Conservation (phyloP, 495 filamentous ascomycete genomes). For the Aspergillus campestris region DNA sequence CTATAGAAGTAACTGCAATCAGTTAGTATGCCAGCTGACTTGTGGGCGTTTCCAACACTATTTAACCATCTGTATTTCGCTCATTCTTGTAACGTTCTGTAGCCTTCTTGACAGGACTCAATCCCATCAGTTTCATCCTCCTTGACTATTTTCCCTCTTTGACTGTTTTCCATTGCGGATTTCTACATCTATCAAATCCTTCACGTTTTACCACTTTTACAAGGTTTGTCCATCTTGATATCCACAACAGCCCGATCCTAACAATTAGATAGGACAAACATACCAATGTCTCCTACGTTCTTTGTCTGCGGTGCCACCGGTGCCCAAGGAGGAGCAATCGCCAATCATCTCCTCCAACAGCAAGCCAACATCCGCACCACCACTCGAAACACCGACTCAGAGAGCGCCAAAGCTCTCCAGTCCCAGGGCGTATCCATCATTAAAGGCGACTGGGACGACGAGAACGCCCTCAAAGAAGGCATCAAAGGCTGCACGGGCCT, state of each 20-base stretch:
- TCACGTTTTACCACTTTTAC: too few relatives aligned
- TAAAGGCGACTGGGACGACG: conserved; percentile 34
- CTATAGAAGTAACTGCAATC: too few relatives aligned
- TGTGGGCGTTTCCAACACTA: too few relatives aligned
- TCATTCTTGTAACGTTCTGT: too few relatives aligned
- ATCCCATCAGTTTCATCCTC: too few relatives aligned
- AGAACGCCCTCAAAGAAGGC: conserved; percentile 21
- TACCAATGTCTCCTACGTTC: conserved; percentile 24
- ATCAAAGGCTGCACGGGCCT: conserved; percentile 34
- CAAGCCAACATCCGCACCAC: conserved; percentile 32
- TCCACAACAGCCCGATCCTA: conserved; percentile 6
- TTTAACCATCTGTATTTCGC: too few relatives aligned
- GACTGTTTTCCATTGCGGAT: not conserved
- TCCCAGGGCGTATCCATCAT: conserved; percentile 30
- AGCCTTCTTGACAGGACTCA: too few relatives aligned
- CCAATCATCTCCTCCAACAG: conserved; percentile 27
- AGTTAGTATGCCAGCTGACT: too few relatives aligned
- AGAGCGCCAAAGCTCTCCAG: conserved; percentile 25
- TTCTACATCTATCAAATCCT: not conserved
- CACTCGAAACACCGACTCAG: conserved; percentile 26
- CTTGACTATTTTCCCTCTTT: not conserved
- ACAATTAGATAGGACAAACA: conserved; percentile 18
- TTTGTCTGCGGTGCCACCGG: conserved; percentile 44
- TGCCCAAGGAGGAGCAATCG: conserved; percentile 37
- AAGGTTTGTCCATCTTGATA: not conserved